These are phyloP conservation scores for Aspergillus sclerotiicarbonarius DNA, from an alignment of 495 filamentous ascomycete species.

Conservation along the genomic window DNA sequence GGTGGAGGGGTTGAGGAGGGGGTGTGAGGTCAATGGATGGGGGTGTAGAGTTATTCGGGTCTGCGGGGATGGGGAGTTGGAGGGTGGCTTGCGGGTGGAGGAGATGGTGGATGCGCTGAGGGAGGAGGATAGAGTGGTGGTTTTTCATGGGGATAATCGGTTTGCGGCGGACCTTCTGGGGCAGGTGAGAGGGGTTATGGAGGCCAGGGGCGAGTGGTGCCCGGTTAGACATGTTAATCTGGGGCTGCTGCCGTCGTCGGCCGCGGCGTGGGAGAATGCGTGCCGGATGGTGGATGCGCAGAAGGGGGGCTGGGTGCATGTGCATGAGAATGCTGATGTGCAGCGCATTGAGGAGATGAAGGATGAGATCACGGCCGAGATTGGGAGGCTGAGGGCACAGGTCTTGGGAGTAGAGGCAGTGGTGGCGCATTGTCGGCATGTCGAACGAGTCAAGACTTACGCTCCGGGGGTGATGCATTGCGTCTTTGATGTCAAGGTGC, in stretches of 20 bases:
- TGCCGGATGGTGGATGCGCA: slow-evolving; percentile 52
- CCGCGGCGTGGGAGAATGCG: slow-evolving; percentile 63
- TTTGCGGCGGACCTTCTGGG: slow-evolving; percentile 50
- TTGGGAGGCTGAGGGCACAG: slow-evolving; percentile 17
- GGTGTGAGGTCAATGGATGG: slow-evolving; percentile 68
- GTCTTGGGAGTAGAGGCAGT: neutral
- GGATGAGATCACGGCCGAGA: slow-evolving; percentile 23
- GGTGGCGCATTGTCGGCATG: slow-evolving; percentile 57
- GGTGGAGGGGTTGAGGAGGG: slow-evolving; percentile 73
- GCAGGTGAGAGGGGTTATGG: slow-evolving; percentile 22
- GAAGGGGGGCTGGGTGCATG: slow-evolving; percentile 68
- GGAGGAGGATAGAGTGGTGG: slow-evolving; percentile 46
- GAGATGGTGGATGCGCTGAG: slow-evolving; percentile 26
- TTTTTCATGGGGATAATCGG: slow-evolving; percentile 72
- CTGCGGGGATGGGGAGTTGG: slow-evolving; percentile 23
- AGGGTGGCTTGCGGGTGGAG: slow-evolving; percentile 21
- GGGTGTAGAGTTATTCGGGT: slow-evolving; percentile 47
- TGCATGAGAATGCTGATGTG: slow-evolving; percentile 80
- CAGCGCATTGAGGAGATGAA: slow-evolving; percentile 58
- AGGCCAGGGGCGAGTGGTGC: slow-evolving; percentile 28
- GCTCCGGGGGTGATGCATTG: slow-evolving; percentile 89
- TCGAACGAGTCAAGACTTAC: slow-evolving; percentile 84
- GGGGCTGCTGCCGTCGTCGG: slow-evolving; percentile 72
- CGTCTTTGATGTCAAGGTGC: slow-evolving; percentile 74
- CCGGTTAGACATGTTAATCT: slow-evolving; percentile 71